phyloP scores from a whole-genome alignment of 2,329 filamentous ascomycete genomes.

The Nemania diffusa region DNA sequence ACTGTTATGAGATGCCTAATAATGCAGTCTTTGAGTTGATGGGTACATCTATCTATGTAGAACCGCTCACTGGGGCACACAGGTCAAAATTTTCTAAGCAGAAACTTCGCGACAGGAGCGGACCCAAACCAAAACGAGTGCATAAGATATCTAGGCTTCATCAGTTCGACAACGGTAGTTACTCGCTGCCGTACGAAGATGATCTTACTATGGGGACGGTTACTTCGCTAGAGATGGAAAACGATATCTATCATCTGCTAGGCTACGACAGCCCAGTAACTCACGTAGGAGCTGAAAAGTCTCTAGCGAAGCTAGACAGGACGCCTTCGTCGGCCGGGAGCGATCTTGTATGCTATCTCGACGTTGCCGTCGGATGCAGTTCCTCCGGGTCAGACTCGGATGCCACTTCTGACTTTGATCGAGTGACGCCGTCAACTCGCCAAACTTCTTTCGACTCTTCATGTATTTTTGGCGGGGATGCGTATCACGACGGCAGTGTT shows the following conservation, averaged over 20 bases:
- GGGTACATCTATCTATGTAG: slow-evolving; percentile 29
- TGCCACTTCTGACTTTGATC: slow-evolving; percentile 23
- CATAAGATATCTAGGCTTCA: slow-evolving; percentile 11
- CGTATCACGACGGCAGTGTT: not conserved
- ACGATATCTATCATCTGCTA: slow-evolving; percentile 30
- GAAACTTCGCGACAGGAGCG: not conserved
- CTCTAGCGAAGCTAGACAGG: not conserved
- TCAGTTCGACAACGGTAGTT: not conserved
- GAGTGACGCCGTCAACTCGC: slow-evolving; percentile 21
- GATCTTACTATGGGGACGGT: not conserved
- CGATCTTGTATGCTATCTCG: not conserved
- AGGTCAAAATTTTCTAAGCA: not conserved
- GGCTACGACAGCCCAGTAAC: not conserved
- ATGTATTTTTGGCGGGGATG: not conserved
- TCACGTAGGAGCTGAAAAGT: not conserved
- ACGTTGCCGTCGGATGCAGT: not conserved
- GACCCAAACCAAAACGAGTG: not conserved
- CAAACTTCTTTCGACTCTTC: slow-evolving; percentile 25
- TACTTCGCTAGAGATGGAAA: slow-evolving; percentile 28
- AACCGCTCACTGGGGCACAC: not conserved
- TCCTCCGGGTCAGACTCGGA: slow-evolving; percentile 26
- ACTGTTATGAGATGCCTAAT: slow-evolving; percentile 27
- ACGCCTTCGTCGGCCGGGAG: not conserved
- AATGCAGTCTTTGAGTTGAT: slow-evolving; percentile 32
- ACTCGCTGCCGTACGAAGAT: not conserved